Percentiles rank a stretch among this genome's conserved stretches.
Evolutionary conservation across 164 flowering plant genomes (phyloP).

Genomic region (Stephania japonica): DNA sequence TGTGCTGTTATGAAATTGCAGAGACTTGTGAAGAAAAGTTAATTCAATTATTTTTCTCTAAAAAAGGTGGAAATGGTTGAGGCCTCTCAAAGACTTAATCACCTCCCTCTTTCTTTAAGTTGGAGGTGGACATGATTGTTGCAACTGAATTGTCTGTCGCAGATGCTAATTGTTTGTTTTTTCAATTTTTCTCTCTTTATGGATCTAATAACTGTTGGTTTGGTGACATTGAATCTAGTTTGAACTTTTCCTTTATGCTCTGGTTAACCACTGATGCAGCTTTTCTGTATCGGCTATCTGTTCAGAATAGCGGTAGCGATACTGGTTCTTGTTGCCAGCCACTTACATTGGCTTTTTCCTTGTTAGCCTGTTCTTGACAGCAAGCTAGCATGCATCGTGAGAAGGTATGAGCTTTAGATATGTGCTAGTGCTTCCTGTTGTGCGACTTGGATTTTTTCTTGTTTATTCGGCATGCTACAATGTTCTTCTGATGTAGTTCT

Average conservation of each 20-base stretch:
- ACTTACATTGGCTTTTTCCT: conserved; percentile 5
- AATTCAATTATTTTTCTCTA: background rate
- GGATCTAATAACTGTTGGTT: conserved; percentile 17
- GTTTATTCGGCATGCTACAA: background rate
- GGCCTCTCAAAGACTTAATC: conserved; percentile 5
- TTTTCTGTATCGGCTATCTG: background rate
- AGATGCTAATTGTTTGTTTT: conserved; percentile 10
- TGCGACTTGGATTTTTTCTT: background rate
- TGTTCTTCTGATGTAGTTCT: conserved; percentile 20
- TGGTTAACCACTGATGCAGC: conserved; percentile 7
- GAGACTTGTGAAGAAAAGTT: conserved; percentile 34
- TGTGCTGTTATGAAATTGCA: conserved; percentile 95
- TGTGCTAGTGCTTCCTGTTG: conserved; percentile 5
- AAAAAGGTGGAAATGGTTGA: background rate
- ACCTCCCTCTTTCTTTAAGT: conserved; percentile 4
- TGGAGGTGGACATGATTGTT: conserved; percentile 19
- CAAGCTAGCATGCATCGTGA: conserved; percentile 8
- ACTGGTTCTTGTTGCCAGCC: conserved; percentile 7
- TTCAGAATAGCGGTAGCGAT: conserved; percentile 9
- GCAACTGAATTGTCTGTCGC: conserved; percentile 9
- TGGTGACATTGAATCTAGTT: conserved; percentile 10
- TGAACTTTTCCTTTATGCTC: background rate
- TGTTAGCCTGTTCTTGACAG: conserved; percentile 14
- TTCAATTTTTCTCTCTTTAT: background rate
- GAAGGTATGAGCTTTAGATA: conserved; percentile 2